Base-by-base conservation (phyloP, 345 rosid genomes). In the Noccaea bulbosa region DNA sequence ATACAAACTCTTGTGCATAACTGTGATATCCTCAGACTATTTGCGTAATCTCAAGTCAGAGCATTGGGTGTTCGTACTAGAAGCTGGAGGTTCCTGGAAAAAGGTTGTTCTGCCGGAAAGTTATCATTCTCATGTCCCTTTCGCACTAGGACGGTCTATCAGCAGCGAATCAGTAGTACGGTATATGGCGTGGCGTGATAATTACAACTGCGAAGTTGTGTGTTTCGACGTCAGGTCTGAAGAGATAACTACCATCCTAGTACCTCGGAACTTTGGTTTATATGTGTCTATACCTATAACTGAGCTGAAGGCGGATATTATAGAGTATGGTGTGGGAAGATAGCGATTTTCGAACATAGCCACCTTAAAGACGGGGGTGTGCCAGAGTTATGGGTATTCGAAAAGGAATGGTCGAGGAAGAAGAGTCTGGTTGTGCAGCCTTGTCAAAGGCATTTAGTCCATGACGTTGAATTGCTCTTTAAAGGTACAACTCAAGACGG, bases 61-160 rank as follows among this genome's bases (percentile, higher is more conserved):
- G 33, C 55, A 63, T 5, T 63, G 68, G 68, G 44, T 63, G 32
- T 47, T 63, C 2, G 43, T 35, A 4, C 43, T 62, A 32, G 33
- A 46, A 62, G 67, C 67, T 16, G 55, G 67, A 46, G 68, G 56
- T 34, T 63, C 55, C 0, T 63, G 68, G 68, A 63, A 16, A 63
- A 63, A 63, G 17, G 68, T 63, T 16, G 44, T 63, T 46, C 4
- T 5, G 2, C 2, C 1, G 1, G 44, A 17, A 5, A 6, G 2
- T 17, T 63, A 35, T 34, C 56, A 3, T 33, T 32, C 32, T 47
- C 68, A 63, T 17, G 1, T 5, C 8, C 69, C 69, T 37, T 7
- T 4, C 15, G 0, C 10, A 17, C 10, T 3, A 45, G 54, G 32
- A 6, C 3, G 1, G 3, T 11, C 11, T 8, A 64, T 5, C 5